A percentile compares a stretch with the other conserved stretches of the same genome.
Evolutionary conservation across 2,329 filamentous ascomycete species (phyloP).

Genomic region (Cladosporium phlei): DNA sequence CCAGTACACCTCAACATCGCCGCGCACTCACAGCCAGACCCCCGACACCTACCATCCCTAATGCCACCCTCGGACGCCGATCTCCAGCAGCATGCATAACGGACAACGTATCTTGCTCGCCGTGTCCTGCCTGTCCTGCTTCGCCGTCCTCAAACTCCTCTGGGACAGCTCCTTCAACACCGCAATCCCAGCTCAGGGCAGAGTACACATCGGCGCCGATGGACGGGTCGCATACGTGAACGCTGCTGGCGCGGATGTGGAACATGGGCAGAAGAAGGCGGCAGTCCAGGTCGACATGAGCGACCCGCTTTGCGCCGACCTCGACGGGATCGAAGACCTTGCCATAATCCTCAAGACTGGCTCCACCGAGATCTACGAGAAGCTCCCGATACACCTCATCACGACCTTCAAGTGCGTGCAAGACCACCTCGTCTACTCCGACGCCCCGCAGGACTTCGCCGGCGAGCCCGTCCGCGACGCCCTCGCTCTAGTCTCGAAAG

Average conservation of each 20-base stretch:
- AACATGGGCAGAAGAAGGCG: not conserved
- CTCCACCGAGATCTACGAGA: slow-evolving; percentile 49
- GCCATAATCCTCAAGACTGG: slow-evolving; percentile 55
- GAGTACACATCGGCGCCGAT: not conserved
- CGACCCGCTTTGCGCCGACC: not conserved
- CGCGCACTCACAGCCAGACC: too few species aligned
- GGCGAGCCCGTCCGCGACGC: slow-evolving; percentile 30
- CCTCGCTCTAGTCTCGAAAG: slow-evolving; percentile 7
- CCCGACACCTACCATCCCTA: too few species aligned
- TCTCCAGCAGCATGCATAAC: slow-evolving; percentile 9
- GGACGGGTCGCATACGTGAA: not conserved
- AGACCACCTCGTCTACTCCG: slow-evolving; percentile 45
- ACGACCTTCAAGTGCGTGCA: slow-evolving; percentile 49
- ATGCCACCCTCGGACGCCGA: too few species aligned
- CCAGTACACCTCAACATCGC: too few species aligned
- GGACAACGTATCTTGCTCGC: slow-evolving; percentile 12
- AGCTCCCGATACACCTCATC: slow-evolving; percentile 49
- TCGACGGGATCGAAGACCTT: slow-evolving; percentile 34
- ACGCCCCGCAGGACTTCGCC: slow-evolving; percentile 41
- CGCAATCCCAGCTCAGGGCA: not conserved
- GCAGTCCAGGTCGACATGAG: not conserved
- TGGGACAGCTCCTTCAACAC: not conserved
- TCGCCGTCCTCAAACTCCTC: slow-evolving; percentile 12
- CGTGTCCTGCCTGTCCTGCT: slow-evolving; percentile 11
- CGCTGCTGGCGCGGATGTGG: not conserved